Conservation (phyloP, 108 stramenopile genomes). For the Licmophora abbreviata region DNA sequence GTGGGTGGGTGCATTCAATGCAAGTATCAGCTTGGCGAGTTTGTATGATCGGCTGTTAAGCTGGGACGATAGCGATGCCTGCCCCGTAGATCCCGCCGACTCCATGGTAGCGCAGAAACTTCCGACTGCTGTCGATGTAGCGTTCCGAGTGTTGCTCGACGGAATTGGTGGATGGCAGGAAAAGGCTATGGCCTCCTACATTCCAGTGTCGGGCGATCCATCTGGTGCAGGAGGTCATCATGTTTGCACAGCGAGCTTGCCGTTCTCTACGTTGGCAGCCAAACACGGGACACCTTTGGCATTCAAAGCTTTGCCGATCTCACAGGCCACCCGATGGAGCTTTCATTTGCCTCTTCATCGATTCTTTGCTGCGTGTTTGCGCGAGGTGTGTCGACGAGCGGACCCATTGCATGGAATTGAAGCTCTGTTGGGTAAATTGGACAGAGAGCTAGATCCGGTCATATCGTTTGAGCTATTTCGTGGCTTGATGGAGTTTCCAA, state of each 20-base stretch:
- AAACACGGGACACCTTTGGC: slow-evolving; percentile 50
- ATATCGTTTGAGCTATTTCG: slow-evolving; percentile 39
- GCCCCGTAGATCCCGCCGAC: too few species aligned
- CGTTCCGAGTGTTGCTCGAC: slow-evolving; percentile 39
- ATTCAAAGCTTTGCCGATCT: slow-evolving; percentile 55
- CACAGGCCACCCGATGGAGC: slow-evolving; percentile 71
- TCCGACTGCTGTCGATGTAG: slow-evolving; percentile 54
- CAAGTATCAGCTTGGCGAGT: slow-evolving; percentile 70
- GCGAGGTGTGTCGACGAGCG: slow-evolving; percentile 49
- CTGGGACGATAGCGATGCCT: slow-evolving; percentile 68
- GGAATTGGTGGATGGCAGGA: slow-evolving; percentile 64
- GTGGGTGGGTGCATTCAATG: slow-evolving; percentile 93
- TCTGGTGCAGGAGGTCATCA: slow-evolving; percentile 29
- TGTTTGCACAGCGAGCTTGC: slow-evolving; percentile 47
- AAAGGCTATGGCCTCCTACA: slow-evolving; percentile 38
- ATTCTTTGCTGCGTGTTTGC: slow-evolving; percentile 73
- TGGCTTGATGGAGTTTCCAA: slow-evolving; percentile 78
- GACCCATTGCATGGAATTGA: slow-evolving; percentile 10
- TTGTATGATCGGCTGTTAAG: slow-evolving; percentile 69
- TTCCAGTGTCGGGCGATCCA: slow-evolving; percentile 33
- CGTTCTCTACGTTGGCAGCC: slow-evolving; percentile 63
- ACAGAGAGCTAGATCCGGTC: slow-evolving; percentile 4
- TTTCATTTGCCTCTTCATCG: slow-evolving; percentile 90
- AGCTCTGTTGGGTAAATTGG: slow-evolving; percentile 20
- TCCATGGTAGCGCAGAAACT: slow-evolving; percentile 42